These are phyloP conservation scores for Silene vulgaris DNA, from an alignment of 179 eudicot species.

Conservation along the genomic window DNA sequence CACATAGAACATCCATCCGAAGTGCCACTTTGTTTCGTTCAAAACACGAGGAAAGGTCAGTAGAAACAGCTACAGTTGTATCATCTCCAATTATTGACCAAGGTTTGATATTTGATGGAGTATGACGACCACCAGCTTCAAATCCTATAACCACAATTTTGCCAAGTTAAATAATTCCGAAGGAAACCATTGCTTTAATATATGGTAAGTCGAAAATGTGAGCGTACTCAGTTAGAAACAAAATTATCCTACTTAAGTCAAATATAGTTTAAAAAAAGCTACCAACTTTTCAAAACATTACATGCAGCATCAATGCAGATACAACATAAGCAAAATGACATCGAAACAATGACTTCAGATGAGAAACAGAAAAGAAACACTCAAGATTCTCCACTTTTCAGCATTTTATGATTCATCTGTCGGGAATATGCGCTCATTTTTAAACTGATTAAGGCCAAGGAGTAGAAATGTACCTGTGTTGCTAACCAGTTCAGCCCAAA, in stretches of 20 bases:
- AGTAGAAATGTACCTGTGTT: conserved; percentile 57
- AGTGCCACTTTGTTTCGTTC: conserved; percentile 81
- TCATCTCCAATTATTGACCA: conserved; percentile 76
- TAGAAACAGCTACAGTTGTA: conserved; percentile 51
- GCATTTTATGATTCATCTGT: not conserved
- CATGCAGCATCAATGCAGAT: too few relatives aligned
- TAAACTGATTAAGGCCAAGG: not conserved
- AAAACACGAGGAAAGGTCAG: conserved; percentile 80
- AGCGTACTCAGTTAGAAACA: too few relatives aligned
- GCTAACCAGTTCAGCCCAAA: conserved; percentile 93
- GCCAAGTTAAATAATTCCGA: conserved; percentile 9
- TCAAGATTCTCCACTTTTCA: not conserved
- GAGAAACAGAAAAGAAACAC: too few relatives aligned
- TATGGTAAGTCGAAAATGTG: too few relatives aligned
- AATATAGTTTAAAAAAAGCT: not conserved
- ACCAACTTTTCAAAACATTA: not conserved
- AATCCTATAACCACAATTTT: conserved; percentile 49
- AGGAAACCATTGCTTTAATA: not conserved
- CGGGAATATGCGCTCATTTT: not conserved
- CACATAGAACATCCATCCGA: conserved; percentile 76
- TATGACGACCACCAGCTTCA: conserved; percentile 72
- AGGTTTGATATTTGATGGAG: conserved; percentile 77
- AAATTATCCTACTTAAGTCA: not conserved
- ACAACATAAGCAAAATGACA: too few relatives aligned
- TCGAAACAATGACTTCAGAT: too few relatives aligned